Evolutionary conservation across 768 basidiomycete genomes (phyloP).

Genomic region (Pleurotus citrinopileatus): DNA sequence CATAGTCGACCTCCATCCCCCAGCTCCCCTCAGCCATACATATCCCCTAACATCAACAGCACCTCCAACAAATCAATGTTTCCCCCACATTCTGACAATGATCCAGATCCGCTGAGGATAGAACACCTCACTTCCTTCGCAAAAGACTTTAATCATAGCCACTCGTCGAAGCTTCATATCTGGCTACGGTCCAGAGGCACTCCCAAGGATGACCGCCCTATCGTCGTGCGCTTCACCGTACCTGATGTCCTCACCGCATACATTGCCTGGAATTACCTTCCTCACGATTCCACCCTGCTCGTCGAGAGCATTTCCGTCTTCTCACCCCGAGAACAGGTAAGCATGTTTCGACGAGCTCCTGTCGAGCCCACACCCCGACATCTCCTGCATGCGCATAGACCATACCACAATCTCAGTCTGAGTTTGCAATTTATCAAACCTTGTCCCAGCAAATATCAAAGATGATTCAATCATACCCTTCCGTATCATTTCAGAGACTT

Average conservation of each 20-base stretch:
- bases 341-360: conserved; percentile 14
- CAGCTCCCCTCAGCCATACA: conserved; percentile 59
- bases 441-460: conserved; percentile 65
- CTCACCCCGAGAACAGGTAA: conserved; percentile 70
- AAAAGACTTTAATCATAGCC: conserved; percentile 49
- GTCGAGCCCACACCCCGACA: background rate
- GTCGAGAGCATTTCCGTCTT: conserved; percentile 69
- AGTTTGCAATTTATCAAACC: conserved; percentile 59
- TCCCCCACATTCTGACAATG: conserved; percentile 31
- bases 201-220: conserved; percentile 22
- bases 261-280: conserved; percentile 44
- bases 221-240: conserved; percentile 57
- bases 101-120: conserved; percentile 34
- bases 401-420: conserved; percentile 66
- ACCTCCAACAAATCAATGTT: conserved; percentile 32
- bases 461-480: conserved; percentile 53
- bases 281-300: conserved; percentile 31
- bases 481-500: conserved; percentile 49
- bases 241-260: conserved; percentile 67
- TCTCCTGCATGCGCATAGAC: conserved; percentile 47
- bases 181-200: conserved; percentile 39
- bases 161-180: conserved; percentile 48
- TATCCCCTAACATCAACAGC: conserved; percentile 37
- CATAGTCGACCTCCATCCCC: conserved; percentile 50
- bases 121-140: conserved; percentile 53